Percentiles rank a stretch among this genome's conserved stretches.
Conservation (phyloP, 2,329 filamentous ascomycete genomes). For the Arthrobotrys conoides region DNA sequence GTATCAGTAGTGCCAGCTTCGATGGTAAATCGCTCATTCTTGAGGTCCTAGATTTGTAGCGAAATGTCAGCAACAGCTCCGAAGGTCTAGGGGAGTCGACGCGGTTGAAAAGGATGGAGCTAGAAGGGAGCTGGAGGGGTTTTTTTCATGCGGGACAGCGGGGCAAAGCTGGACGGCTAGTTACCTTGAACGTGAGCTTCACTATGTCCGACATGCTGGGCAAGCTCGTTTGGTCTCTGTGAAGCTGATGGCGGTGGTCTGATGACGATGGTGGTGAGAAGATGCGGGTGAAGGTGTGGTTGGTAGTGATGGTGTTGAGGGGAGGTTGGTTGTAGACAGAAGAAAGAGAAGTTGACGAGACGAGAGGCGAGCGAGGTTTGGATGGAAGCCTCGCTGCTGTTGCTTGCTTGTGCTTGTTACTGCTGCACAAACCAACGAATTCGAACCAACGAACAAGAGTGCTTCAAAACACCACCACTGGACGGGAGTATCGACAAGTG, state of each 20-base stretch:
- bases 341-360: constrained; percentile 36
- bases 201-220: constrained; percentile 70
- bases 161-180: constrained; percentile 58
- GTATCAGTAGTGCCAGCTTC: constrained; percentile 93
- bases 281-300: constrained; percentile 31
- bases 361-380: constrained; percentile 30
- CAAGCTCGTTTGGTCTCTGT: constrained; percentile 51
- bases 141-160: constrained; percentile 53
- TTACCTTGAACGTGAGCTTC: constrained; percentile 81
- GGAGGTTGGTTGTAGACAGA: constrained; percentile 57
- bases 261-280: constrained; percentile 2
- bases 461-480: constrained; percentile 8
- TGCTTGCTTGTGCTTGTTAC: not conserved
- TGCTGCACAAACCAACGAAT: not conserved
- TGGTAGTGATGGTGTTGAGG: constrained; percentile 57
- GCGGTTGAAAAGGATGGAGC: constrained; percentile 51
- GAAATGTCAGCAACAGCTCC: constrained; percentile 61
- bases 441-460: constrained; percentile 17
- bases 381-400: constrained; percentile 20
- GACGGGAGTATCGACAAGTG: not conserved
- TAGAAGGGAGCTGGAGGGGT: constrained; percentile 63
- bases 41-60: constrained; percentile 80
- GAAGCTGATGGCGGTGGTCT: constrained; percentile 56
- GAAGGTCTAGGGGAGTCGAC: constrained; percentile 62
- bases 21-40: constrained; percentile 98